A percentile compares a stretch with the other conserved stretches of the same genome.
phyloP scores from a whole-genome alignment of 2,329 filamentous ascomycete genomes.

The Aspergillus chevalieri region DNA sequence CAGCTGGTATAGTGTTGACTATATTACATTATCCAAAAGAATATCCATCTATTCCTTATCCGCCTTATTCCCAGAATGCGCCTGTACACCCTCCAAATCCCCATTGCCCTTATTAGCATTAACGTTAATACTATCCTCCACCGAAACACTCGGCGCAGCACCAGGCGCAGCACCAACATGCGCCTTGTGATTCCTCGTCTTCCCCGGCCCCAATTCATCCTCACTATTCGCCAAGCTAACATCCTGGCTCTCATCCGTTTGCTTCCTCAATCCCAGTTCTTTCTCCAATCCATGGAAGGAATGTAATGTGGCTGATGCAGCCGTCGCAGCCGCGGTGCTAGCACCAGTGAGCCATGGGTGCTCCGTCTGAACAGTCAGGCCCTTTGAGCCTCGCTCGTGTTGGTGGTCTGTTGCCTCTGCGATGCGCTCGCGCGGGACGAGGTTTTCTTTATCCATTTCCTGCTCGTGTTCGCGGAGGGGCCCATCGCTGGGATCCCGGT shows the following conservation, averaged over 20 bases:
- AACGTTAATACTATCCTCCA: constrained; percentile 1
- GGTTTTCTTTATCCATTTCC: constrained; percentile 5
- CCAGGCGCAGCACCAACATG: neutral
- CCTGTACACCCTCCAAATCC: constrained; percentile 34
- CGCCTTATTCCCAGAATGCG: constrained; percentile 22
- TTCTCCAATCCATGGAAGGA: constrained; percentile 34
- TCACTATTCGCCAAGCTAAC: constrained; percentile 70
- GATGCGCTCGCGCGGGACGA: neutral
- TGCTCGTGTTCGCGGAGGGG: neutral
- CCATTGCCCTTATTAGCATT: constrained; percentile 21
- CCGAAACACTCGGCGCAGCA: neutral
- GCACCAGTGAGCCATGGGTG: constrained; percentile 9
- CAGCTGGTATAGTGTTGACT: too few species aligned
- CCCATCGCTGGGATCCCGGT: constrained; percentile 35
- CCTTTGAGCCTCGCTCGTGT: constrained; percentile 1
- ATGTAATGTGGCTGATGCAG: constrained; percentile 8
- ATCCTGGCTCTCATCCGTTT: constrained; percentile 58
- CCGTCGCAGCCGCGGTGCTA: constrained; percentile 11
- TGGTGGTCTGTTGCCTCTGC: constrained; percentile 1
- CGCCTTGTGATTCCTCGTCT: neutral
- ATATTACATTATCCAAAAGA: too few species aligned
- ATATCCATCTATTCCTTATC: too few species aligned
- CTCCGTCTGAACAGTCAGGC: constrained; percentile 5
- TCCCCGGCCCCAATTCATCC: constrained; percentile 16
- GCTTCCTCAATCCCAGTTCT: constrained; percentile 61